phyloP scores from a whole-genome alignment of 495 filamentous ascomycete species.

The Penicillium ucsense region DNA sequence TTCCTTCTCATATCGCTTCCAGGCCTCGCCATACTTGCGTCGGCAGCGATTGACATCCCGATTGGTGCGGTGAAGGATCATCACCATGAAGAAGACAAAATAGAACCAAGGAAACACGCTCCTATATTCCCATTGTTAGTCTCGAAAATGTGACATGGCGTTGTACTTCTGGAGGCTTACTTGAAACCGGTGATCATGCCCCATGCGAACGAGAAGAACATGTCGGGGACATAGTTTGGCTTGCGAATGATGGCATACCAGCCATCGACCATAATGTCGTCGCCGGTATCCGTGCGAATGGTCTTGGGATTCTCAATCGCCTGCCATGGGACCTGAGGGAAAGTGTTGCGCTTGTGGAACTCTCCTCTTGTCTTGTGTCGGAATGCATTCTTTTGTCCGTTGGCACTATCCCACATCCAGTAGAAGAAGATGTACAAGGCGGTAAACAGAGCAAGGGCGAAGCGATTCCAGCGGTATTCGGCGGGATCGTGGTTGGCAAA shows the following conservation, averaged over 20 bases:
- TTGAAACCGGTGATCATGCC: not conserved
- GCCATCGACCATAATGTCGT: not conserved
- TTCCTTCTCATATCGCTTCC: conserved; percentile 73
- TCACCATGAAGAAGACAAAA: conserved; percentile 71
- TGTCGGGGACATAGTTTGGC: not conserved
- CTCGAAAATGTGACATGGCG: too few species aligned
- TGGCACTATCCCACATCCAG: conserved; percentile 82
- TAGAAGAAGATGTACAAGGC: conserved; percentile 70
- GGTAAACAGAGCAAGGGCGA: conserved; percentile 50
- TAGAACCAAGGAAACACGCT: conserved; percentile 82
- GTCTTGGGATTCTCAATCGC: not conserved
- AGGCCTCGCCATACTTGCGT: conserved; percentile 79
- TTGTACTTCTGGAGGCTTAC: too few species aligned
- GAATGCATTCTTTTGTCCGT: conserved; percentile 92
- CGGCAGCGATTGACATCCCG: conserved; percentile 75
- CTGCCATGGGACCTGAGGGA: conserved; percentile 41
- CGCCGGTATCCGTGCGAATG: not conserved
- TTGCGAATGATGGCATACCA: not conserved
- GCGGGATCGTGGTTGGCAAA: conserved; percentile 74
- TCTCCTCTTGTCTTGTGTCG: conserved; percentile 66
- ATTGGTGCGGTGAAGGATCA: conserved; percentile 79
- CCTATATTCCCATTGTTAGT: too few species aligned
- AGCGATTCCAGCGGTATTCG: conserved; percentile 62
- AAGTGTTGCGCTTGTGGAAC: conserved; percentile 58
- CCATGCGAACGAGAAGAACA: not conserved